phyloP scores from a whole-genome alignment of 768 basidiomycete genomes.

The Mycena capillaripes region DNA sequence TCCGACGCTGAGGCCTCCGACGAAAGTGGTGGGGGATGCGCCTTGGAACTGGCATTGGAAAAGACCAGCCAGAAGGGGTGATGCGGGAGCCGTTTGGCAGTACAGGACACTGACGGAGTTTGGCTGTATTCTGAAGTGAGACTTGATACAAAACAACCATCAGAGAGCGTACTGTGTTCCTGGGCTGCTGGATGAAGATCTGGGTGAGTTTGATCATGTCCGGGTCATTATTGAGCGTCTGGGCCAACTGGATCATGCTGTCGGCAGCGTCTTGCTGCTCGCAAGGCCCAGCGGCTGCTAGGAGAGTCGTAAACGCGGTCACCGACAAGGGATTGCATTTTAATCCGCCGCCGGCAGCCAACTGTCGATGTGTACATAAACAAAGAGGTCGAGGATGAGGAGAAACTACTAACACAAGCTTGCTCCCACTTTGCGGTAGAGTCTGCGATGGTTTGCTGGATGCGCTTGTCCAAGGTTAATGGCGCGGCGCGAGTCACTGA shows the following conservation, averaged over 20 bases:
- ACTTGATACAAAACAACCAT: neutral
- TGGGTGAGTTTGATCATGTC: constrained; percentile 66
- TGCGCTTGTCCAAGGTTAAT: constrained; percentile 53
- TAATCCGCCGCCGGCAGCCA: constrained; percentile 67
- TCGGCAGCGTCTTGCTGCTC: constrained; percentile 72
- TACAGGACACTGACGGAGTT: constrained; percentile 60
- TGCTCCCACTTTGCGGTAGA: constrained; percentile 60
- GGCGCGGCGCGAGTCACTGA: constrained; percentile 52
- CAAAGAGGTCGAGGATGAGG: neutral
- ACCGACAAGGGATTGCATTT: constrained; percentile 72
- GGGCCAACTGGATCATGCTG: constrained; percentile 61
- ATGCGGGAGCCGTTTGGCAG: constrained; percentile 67
- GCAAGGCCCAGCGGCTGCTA: constrained; percentile 68
- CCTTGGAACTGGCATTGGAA: constrained; percentile 73
- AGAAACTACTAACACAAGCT: constrained; percentile 57
- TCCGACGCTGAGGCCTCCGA: constrained; percentile 59
- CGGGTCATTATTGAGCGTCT: constrained; percentile 58
- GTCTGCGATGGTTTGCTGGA: constrained; percentile 58
- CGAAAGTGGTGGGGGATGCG: constrained; percentile 59
- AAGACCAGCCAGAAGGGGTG: constrained; percentile 65
- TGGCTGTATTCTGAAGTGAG: constrained; percentile 46
- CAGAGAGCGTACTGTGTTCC: constrained; percentile 61
- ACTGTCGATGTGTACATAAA: constrained; percentile 46
- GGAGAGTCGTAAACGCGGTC: constrained; percentile 68
- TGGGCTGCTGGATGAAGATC: constrained; percentile 70